Percentiles rank a stretch among this genome's conserved stretches.
These are phyloP conservation scores for Aspergillus jensenii DNA, from an alignment of 2,329 filamentous ascomycete species.

Conservation along the genomic window DNA sequence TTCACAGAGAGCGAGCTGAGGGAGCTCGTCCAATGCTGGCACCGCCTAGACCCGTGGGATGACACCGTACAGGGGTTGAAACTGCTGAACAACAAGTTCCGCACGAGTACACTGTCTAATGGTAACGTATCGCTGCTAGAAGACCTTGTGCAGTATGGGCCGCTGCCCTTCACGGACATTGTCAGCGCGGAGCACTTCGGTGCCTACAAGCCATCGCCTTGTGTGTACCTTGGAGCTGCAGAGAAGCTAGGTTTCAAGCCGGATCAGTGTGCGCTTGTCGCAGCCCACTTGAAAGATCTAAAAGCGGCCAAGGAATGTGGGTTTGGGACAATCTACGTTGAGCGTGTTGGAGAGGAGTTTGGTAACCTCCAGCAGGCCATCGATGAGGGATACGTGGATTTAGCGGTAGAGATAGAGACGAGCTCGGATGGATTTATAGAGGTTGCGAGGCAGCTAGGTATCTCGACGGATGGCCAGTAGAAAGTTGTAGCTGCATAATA, in stretches of 20 bases:
- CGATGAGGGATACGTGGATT: conserved; percentile 63
- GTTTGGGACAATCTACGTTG: conserved; percentile 71
- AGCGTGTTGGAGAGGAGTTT: conserved; percentile 65
- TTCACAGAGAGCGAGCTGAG: conserved; percentile 64
- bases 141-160: conserved; percentile 61
- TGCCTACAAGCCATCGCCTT: conserved; percentile 71
- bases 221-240: conserved; percentile 68
- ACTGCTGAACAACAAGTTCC: conserved; percentile 55
- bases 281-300: conserved; percentile 71
- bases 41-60: conserved; percentile 67
- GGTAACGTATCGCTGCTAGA: conserved; percentile 67
- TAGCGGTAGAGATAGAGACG: conserved; percentile 55
- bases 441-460: conserved; percentile 50
- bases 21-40: conserved; percentile 66
- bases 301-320: conserved; percentile 64
- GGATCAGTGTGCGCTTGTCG: conserved; percentile 71
- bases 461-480: conserved; percentile 10
- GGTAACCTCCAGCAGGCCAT: conserved; percentile 55
- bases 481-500: background rate
- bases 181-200: conserved; percentile 69
- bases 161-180: conserved; percentile 62
- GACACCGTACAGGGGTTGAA: conserved; percentile 60
- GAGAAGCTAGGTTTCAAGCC: conserved; percentile 57
- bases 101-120: conserved; percentile 71
- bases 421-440: conserved; percentile 55